Conservation (phyloP, 306 rosid species). For the Corylus heterophylla region DNA sequence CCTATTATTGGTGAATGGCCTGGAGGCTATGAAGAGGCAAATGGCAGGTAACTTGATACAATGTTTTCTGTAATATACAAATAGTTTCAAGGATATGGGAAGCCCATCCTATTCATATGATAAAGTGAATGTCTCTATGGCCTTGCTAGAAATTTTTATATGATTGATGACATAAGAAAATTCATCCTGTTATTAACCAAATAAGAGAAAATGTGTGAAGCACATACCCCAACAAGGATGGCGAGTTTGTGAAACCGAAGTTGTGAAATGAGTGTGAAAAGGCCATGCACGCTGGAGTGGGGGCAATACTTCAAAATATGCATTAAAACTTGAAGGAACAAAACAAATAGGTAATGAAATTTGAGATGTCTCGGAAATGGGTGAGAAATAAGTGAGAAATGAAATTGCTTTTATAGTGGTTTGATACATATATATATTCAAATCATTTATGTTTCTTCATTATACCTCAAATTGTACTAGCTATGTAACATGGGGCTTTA, state of each 20-base stretch:
- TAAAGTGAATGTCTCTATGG: conserved; percentile 18
- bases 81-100: conserved; percentile 19
- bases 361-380: background rate
- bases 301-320: background rate
- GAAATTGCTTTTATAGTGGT: background rate
- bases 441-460: background rate
- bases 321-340: background rate
- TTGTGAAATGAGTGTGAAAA: conserved; percentile 2
- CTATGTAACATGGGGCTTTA: background rate
- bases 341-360: background rate
- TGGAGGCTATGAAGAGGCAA: conserved; percentile 92
- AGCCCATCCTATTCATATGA: conserved; percentile 5
- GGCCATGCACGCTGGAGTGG: background rate
- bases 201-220: background rate
- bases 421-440: background rate
- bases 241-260: background rate
- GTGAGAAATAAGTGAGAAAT: background rate
- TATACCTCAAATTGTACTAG: background rate
- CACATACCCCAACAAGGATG: background rate
- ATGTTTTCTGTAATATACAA: conserved; percentile 3
- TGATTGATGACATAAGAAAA: background rate
- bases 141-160: background rate
- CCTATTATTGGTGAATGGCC: conserved; percentile 69
- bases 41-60: conserved; percentile 71
- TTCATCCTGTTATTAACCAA: background rate